Conservation (phyloP, 2,329 filamentous ascomycete species). For the Elsinoe necatrix region DNA sequence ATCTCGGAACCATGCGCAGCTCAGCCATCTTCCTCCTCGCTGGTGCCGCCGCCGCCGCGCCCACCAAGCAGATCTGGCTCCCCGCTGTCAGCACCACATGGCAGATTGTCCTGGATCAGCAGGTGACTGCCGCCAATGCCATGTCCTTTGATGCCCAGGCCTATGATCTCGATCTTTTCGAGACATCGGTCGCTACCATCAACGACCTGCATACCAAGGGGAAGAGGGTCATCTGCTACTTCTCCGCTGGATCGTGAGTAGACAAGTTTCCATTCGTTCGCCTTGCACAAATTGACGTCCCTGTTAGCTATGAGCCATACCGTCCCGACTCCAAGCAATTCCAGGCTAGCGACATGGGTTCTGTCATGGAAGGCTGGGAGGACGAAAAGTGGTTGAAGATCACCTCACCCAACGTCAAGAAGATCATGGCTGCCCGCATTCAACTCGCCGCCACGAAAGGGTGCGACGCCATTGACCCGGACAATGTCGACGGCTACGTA, state of each 20-base stretch:
- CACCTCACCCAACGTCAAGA: constrained; percentile 49
- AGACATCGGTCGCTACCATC: constrained; percentile 42
- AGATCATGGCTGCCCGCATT: constrained; percentile 56
- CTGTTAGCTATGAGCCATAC: constrained; percentile 52
- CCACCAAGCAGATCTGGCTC: neutral
- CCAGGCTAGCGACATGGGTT: constrained; percentile 47
- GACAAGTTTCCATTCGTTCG: too few relatives aligned
- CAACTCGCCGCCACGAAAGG: constrained; percentile 44
- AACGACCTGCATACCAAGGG: constrained; percentile 41
- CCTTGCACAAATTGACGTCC: too few relatives aligned
- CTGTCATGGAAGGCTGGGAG: constrained; percentile 53
- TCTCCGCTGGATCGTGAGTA: constrained; percentile 53
- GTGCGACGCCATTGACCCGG: constrained; percentile 33
- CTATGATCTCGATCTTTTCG: constrained; percentile 55
- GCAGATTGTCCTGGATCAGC: constrained; percentile 9
- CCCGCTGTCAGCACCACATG: constrained; percentile 10
- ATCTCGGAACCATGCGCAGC: neutral
- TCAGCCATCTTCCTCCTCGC: neutral
- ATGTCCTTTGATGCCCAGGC: constrained; percentile 42
- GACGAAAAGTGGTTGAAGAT: constrained; percentile 60
- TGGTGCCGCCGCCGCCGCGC: neutral
- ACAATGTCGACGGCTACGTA: constrained; percentile 19
- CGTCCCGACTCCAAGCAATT: constrained; percentile 52
- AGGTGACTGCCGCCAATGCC: neutral
- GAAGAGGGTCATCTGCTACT: constrained; percentile 65